Percentiles rank a stretch among this genome's conserved stretches.
phyloP scores from a whole-genome alignment of 1,284 basidiomycete genomes.

The Caloboletus firmus region DNA sequence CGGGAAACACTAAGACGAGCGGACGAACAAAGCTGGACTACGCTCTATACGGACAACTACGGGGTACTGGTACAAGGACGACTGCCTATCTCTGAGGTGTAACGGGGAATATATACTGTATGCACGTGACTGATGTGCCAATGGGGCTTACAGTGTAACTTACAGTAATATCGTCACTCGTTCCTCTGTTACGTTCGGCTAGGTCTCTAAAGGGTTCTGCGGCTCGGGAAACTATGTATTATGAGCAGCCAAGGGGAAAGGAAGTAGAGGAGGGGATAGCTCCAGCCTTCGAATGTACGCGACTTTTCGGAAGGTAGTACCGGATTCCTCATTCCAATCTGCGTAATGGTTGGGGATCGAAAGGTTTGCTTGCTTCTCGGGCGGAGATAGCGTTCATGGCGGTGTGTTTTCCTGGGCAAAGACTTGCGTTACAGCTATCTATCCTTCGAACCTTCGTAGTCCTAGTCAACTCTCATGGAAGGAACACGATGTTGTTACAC shows the following conservation, averaged over 20 bases:
- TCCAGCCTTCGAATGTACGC: background rate
- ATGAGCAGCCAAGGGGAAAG: background rate
- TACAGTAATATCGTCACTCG: no score
- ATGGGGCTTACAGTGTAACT: no score
- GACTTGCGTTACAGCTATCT: background rate
- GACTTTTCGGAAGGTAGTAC: background rate
- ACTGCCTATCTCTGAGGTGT: no score
- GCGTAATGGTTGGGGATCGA: background rate
- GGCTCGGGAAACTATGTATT: background rate
- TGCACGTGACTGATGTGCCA: no score
- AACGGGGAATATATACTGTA: no score
- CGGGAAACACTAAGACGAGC: no score
- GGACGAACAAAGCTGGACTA: no score
- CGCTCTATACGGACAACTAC: no score
- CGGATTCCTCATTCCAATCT: background rate
- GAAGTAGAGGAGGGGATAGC: background rate
- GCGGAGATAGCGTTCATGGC: background rate
- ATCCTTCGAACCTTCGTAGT: background rate
- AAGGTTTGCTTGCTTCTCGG: background rate
- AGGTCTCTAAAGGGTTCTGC: background rate
- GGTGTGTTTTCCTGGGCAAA: background rate
- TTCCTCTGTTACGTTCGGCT: background rate
- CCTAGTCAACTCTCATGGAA: background rate
- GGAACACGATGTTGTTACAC: background rate
- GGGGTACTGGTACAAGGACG: no score